Evolutionary conservation across 768 basidiomycete genomes (phyloP), one percentile per base, ranked within the genome.

Genomic region (Termitomyces sp.): DNA sequence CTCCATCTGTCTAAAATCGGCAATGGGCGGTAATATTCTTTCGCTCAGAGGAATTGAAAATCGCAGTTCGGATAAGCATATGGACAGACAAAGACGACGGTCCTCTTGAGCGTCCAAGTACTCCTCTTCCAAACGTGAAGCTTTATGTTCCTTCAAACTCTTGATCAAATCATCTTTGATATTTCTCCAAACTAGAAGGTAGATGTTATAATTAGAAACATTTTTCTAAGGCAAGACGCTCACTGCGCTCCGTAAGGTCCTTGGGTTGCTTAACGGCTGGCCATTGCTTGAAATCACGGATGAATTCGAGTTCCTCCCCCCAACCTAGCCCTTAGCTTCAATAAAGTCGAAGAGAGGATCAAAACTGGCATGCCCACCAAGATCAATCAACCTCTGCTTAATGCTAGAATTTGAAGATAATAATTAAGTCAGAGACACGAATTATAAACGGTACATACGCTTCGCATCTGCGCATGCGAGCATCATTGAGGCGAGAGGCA

Each of bases 171-270:
- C 48, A 15, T 43, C 40, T 25, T 61, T 61, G 37, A 51, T 57
- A 15, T 57, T 57, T 46, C 32, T 7, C 60, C 60, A 61, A 36
- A 50, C 60, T 61, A 7, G n/a, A 15, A 32, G 37, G 8, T 34
- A 34, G 25, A 48, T 29, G 47, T 48, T 12, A 48, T 12, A 4
- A 47, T 29, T 4, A 47, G 15, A 10, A 12, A 32, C 32, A n/a
- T 8, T 32, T 8, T 32, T 32, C 32, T 17, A 0, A 31, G n/a
- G 2, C 31, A 7, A 6, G 17, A 7, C 14, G 14, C 49, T 50
- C 14, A 50, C 49, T 50, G 17, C 49, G 32, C 14, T 50, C 49
- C 31, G 49, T 32, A 34, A 50, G 49, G 32, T 50, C 49, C 25
- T 50, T 50, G 5, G 49, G 49, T 50, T 50, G 32, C 8, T 50